These are phyloP conservation scores for Ricinus communis DNA, from an alignment of 345 rosid genomes.

Conservation along the genomic window DNA sequence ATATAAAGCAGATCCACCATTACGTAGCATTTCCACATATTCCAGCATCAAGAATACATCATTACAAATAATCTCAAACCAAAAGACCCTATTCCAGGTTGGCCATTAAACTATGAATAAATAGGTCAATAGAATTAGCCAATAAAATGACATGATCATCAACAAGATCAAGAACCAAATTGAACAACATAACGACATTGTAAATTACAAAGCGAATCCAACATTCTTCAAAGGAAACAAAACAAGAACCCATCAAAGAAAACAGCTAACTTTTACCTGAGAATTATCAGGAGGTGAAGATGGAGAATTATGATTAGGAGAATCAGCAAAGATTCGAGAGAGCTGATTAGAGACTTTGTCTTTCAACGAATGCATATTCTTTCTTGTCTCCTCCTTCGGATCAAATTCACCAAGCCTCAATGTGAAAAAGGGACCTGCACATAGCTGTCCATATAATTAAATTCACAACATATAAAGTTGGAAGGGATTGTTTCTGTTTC, in stretches of 20 bases:
- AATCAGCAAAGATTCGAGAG: slow-evolving; percentile 64
- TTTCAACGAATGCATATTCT: slow-evolving; percentile 57
- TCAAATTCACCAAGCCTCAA: not conserved
- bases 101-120: too few relatives aligned
- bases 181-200: slow-evolving; percentile 21
- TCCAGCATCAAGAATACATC: too few relatives aligned
- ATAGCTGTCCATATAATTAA: too few relatives aligned
- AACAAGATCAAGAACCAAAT: slow-evolving; percentile 3
- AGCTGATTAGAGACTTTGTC: slow-evolving; percentile 72
- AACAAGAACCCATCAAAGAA: not conserved
- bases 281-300: slow-evolving; percentile 42
- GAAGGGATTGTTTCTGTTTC: not conserved
- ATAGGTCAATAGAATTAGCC: too few relatives aligned
- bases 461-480: not conserved
- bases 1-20: too few relatives aligned
- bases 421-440: not conserved
- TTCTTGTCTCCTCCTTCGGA: not conserved
- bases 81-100: not conserved
- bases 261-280: slow-evolving; percentile 35
- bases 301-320: slow-evolving; percentile 28
- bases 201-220: slow-evolving; percentile 26
- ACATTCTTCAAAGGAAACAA: not conserved
- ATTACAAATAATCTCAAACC: not conserved
- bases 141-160: not conserved
- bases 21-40: too few relatives aligned